Evolutionary conservation across 2,329 filamentous ascomycete species (phyloP).

Genomic region (Fusarium pseudoanthophilum): DNA sequence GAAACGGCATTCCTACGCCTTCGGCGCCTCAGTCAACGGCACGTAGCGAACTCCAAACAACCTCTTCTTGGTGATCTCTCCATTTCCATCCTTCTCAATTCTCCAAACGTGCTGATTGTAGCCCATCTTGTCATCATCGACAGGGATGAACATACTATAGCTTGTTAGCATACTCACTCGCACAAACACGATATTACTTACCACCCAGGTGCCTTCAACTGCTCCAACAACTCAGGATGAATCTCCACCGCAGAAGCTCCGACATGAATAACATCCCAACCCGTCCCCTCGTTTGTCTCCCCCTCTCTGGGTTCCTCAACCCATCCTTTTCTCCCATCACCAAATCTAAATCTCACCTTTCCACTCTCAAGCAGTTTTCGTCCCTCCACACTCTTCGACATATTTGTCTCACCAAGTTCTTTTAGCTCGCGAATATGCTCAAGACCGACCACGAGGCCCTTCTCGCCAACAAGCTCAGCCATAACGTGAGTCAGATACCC

Average conservation of each 20-base stretch:
- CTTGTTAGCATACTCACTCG: slow-evolving; percentile 18
- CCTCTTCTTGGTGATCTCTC: slow-evolving; percentile 68
- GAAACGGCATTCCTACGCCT: not conserved
- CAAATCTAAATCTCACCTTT: slow-evolving; percentile 76
- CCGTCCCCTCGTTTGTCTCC: slow-evolving; percentile 59
- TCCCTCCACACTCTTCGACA: slow-evolving; percentile 71
- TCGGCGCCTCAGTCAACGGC: slow-evolving; percentile 76
- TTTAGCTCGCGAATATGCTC: slow-evolving; percentile 77
- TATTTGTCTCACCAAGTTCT: slow-evolving; percentile 72
- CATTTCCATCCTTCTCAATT: slow-evolving; percentile 76
- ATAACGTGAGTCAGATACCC: slow-evolving; percentile 91
- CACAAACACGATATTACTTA: slow-evolving; percentile 43
- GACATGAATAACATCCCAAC: slow-evolving; percentile 95
- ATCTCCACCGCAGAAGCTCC: slow-evolving; percentile 83
- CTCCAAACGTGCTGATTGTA: slow-evolving; percentile 75
- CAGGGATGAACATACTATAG: slow-evolving; percentile 77
- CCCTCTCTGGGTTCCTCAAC: slow-evolving; percentile 57
- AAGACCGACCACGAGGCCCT: slow-evolving; percentile 71
- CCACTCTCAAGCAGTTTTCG: slow-evolving; percentile 69
- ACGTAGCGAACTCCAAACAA: slow-evolving; percentile 81
- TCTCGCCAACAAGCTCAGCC: slow-evolving; percentile 75
- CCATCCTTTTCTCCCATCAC: slow-evolving; percentile 77
- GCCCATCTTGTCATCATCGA: slow-evolving; percentile 64
- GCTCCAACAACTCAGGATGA: slow-evolving; percentile 77
- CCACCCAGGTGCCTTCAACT: slow-evolving; percentile 81